Conservation (phyloP, 75 land plant genomes). For the Larix kaempferi region DNA sequence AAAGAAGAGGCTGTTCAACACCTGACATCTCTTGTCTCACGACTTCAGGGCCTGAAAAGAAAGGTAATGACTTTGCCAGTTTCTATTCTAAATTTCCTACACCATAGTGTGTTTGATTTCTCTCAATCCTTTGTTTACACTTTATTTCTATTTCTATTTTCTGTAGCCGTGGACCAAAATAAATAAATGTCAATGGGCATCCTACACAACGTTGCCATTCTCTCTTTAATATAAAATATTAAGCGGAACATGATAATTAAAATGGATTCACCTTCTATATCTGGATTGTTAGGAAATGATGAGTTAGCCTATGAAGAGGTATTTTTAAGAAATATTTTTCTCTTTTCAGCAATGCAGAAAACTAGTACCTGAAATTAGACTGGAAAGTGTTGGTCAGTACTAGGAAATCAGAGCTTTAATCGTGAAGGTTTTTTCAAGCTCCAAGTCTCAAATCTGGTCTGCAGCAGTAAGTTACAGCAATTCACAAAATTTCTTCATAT, state of each 20-base stretch:
- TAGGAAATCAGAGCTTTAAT: no score
- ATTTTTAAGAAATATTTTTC: background rate
- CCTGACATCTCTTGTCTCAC: slow-evolving; percentile 82
- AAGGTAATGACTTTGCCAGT: slow-evolving; percentile 53
- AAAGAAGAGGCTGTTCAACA: slow-evolving; percentile 78
- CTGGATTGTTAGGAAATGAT: background rate
- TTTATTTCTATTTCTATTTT: background rate
- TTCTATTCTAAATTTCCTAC: background rate
- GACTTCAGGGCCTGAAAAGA: slow-evolving; percentile 94
- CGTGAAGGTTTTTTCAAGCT: no score
- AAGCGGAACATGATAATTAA: background rate
- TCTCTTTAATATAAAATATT: background rate
- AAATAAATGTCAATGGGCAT: background rate
- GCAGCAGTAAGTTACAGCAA: no score
- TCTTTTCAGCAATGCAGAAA: no score
- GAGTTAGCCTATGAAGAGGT: background rate
- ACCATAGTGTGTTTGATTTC: background rate
- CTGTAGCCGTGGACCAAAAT: background rate
- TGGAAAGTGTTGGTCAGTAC: no score
- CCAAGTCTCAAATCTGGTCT: no score
- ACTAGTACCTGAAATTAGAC: no score
- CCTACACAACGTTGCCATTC: background rate
- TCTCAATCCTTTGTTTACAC: background rate
- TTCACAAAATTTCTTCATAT: no score
- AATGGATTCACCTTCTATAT: background rate